These are phyloP conservation scores for Cadophora malorum DNA, from an alignment of 2,329 filamentous ascomycete genomes.

Conservation along the genomic window DNA sequence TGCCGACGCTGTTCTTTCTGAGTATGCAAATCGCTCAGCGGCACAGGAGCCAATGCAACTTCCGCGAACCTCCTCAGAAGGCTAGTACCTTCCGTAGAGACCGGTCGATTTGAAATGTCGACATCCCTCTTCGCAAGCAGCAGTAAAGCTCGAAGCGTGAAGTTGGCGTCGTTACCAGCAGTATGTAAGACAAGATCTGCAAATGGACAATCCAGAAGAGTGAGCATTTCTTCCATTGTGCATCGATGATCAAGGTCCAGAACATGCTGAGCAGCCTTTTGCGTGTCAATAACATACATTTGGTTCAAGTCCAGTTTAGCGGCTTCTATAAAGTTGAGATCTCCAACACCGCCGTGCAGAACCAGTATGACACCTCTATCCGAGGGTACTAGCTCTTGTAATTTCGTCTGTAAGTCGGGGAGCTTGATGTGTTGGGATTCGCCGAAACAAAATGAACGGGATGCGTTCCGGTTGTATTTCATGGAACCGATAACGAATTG, in stretches of 20 bases:
- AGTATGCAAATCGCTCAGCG: neutral
- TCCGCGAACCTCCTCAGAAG: neutral
- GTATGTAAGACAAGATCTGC: constrained; percentile 5
- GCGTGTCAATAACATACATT: constrained; percentile 16
- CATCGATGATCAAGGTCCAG: constrained; percentile 23
- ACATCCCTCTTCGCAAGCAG: constrained; percentile 17
- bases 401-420: neutral
- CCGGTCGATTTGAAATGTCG: neutral
- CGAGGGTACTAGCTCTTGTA: constrained; percentile 10
- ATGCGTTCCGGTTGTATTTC: constrained; percentile 15
- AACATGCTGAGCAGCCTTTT: constrained; percentile 23
- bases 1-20: neutral
- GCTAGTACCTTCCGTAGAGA: neutral
- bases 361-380: constrained; percentile 19
- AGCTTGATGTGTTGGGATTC: constrained; percentile 9
- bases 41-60: neutral
- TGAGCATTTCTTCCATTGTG: constrained; percentile 20
- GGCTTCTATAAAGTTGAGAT: constrained; percentile 13
- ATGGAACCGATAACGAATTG: constrained; percentile 14
- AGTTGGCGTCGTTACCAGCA: constrained; percentile 26
- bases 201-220: constrained; percentile 20
- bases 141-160: constrained; percentile 18
- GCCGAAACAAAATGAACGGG: constrained; percentile 16
- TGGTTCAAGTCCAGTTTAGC: constrained; percentile 6
- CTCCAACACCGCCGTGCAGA: constrained; percentile 15